Base-by-base conservation (phyloP, 352 stramenopile species). In the Pythium utonaiense region DNA sequence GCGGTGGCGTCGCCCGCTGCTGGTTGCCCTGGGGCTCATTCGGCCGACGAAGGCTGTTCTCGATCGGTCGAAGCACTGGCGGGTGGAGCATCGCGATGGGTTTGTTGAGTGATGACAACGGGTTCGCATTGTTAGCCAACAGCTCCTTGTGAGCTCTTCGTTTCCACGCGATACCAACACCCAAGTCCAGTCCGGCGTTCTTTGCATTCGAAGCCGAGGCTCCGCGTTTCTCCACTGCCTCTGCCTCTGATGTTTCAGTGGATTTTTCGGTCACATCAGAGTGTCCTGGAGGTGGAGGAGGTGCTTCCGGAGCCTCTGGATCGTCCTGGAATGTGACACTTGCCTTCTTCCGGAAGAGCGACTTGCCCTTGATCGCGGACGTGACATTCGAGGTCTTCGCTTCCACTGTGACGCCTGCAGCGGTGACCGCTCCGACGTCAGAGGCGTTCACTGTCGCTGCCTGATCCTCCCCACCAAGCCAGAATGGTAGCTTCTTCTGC, bases 21-120 rank as follows among this genome's bases (percentile, higher is more conserved):
- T 62, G 52, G 47, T 33, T 51, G 1, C 36, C 17, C 28, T 42
- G 33, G 16, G 27, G 6, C 52, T 42, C 27, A 28, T 49, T 24
- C 16, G n/a, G 7, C 8, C n/a, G 41, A 3, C 41, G 50, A 31
- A 9, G 33, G 4, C n/a, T 45, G 13, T 14, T 48, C 13, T 48
- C 12, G 13, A 54, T 17, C 1, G 61, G 61, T 38, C 55, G 56
- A 38, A 69, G 50, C 55, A 69, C 62, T 9, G 62, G 62, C n/a
- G 54, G 62, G 30, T 57, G 41, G 3, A 69, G 54, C 14, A n/a
- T 36, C 30, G 33, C 52, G 9, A 58, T 34, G 21, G 52, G 28
- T 44, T 41, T 41, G n/a, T 56, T 49, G 25, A 53, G 27, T 17
- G 30, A 27, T 19, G 50, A 50, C 17, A 52, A 14, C 40, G 47